Conservation (phyloP, 78 protist species). For the Emiliania huxleyi region DNA sequence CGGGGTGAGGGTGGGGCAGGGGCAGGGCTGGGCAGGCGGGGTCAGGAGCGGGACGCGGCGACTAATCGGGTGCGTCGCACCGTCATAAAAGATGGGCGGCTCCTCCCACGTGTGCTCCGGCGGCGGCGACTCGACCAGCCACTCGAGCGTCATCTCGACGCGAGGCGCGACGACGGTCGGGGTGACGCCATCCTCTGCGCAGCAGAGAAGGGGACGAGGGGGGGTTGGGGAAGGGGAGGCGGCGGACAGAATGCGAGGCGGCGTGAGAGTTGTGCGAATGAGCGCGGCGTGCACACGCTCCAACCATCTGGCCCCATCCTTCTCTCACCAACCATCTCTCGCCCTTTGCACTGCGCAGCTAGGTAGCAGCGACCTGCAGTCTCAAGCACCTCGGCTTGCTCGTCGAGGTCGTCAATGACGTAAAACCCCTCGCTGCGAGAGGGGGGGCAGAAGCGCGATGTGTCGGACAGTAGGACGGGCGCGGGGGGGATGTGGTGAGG, state of each 20-base stretch:
- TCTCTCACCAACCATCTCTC: no score
- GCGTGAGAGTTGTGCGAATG: not conserved
- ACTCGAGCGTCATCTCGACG: not conserved
- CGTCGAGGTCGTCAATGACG: not conserved
- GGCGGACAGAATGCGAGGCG: not conserved
- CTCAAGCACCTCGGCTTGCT: not conserved
- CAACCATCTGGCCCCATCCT: no score
- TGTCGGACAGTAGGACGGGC: not conserved
- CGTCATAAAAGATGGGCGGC: slow-evolving; percentile 24
- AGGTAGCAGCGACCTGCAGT: no score
- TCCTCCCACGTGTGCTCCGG: slow-evolving; percentile 32
- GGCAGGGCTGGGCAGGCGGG: no score
- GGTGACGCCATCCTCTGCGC: not conserved
- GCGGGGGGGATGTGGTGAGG: not conserved
- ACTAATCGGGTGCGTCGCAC: no score
- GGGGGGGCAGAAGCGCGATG: not conserved
- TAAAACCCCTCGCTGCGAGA: not conserved
- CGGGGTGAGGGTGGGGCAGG: no score
- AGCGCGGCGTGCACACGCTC: not conserved
- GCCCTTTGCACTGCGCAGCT: no score
- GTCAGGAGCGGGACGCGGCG: no score
- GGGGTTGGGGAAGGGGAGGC: not conserved
- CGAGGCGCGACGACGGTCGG: not conserved
- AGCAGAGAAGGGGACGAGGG: not conserved
- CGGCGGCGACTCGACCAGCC: slow-evolving; percentile 25